Conservation (phyloP, 208 protist genomes). For the Borovskyia barvae region DNA sequence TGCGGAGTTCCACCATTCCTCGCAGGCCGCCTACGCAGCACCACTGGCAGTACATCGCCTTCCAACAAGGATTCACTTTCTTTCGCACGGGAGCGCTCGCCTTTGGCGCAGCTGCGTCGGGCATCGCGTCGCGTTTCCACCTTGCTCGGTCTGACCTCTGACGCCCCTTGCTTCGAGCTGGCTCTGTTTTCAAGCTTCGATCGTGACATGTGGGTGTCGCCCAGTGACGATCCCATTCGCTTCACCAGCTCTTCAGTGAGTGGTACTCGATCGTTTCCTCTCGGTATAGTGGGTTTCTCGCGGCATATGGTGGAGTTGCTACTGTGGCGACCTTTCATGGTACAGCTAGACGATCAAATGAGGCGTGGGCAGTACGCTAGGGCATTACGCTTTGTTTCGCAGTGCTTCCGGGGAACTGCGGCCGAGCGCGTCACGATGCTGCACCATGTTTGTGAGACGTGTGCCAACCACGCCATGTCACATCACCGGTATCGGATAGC, state of each 20-base stretch:
- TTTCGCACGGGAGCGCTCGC: conserved; percentile 1
- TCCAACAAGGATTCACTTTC: too few species aligned
- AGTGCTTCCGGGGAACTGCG: conserved; percentile 12
- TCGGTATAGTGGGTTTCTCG: conserved; percentile 16
- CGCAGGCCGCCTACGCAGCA: too few species aligned
- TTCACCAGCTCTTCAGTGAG: conserved; percentile 13
- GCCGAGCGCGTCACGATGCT: conserved; percentile 1
- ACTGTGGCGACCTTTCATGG: conserved; percentile 16
- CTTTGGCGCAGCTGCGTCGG: not conserved
- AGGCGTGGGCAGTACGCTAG: conserved; percentile 10
- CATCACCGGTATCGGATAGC: conserved; percentile 14
- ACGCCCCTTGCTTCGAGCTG: too few species aligned
- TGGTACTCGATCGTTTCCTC: conserved; percentile 5
- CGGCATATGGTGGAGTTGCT: conserved; percentile 19
- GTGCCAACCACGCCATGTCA: conserved; percentile 14
- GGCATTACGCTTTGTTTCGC: conserved; percentile 16
- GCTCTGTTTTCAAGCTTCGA: conserved; percentile 13
- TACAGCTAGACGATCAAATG: conserved; percentile 19
- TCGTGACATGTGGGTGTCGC: conserved; percentile 2
- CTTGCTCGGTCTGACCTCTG: too few species aligned
- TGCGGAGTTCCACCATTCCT: conserved; percentile 13
- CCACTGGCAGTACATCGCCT: too few species aligned
- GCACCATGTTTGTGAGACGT: conserved; percentile 14
- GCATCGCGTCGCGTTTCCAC: conserved; percentile 9
- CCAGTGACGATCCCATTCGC: conserved; percentile 1